Base-by-base conservation (phyloP, 306 rosid species). In the Cajanus cajan region DNA sequence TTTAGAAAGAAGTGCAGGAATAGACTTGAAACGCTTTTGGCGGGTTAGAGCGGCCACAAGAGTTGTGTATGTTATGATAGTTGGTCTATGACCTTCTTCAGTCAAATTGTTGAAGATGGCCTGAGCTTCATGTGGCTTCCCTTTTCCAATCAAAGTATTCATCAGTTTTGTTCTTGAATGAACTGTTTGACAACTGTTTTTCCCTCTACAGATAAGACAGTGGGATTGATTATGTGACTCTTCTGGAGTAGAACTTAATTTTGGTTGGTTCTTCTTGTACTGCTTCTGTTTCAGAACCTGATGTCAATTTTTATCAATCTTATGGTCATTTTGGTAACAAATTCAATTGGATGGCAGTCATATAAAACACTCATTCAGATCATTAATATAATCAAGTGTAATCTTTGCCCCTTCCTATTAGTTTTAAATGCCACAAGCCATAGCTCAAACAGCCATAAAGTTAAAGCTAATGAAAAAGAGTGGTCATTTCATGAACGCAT, bases 21-120 rank as follows among this genome's bases (percentile, higher is more conserved):
- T 88, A 64, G 94, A 84, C 83, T 91, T 90, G 91, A 95, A 90
- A 61, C 79, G 93, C 85, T 88, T 91, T 83, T 76, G 94, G 76
- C 90, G 93, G 59, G 98, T 92, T 84, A 95, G 86, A 62, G 98
- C 92, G 69, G 95, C 90, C 47, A 92, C 93, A 70, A 95, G 95
- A 70, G 92, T 83, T 25, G 98, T 95, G 85, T 95, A 95, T 44
- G 98, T 95, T 78, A 95, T 83, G 65, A 89, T 84, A 48, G 90
- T 95, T 13, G 98, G 98, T 74, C 68, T 90, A 72, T 95, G 98
- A 61, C 97, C 97, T 84, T 89, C 93, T 83, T 90, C 98, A 28
- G 87, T 41, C 80, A 95, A 75, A 79, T 74, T 81, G 69, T 86
- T 80, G 88, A 90, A 95, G 80, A 92, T 48, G 28, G 86, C 58